phyloP scores from a whole-genome alignment of 495 filamentous ascomycete species.

The Hyaloscypha hepaticicola region DNA sequence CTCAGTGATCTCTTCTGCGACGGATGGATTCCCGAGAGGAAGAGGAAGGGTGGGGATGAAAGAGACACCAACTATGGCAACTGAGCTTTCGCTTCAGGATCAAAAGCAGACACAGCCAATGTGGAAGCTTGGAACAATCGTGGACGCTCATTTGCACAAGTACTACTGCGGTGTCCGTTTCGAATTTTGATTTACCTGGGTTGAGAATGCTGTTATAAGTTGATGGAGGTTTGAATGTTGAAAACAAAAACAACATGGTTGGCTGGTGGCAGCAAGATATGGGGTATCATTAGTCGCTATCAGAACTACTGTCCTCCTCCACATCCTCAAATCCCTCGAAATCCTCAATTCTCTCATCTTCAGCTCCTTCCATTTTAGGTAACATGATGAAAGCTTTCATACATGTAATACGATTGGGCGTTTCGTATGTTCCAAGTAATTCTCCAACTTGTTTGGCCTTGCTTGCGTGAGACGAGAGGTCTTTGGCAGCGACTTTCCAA shows the following conservation, averaged over 20 bases:
- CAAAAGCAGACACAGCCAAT: too few relatives aligned
- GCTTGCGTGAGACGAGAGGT: constrained; percentile 39
- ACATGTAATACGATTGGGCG: constrained; percentile 87
- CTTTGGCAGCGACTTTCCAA: constrained; percentile 57
- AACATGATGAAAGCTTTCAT: constrained; percentile 83
- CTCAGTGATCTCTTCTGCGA: too few relatives aligned
- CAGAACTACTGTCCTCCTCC: constrained; percentile 25
- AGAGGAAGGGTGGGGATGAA: too few relatives aligned
- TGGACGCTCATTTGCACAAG: too few relatives aligned
- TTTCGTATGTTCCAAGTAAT: constrained; percentile 77
- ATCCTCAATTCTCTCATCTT: constrained; percentile 31
- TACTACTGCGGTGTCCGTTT: too few relatives aligned
- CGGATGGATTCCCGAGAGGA: too few relatives aligned
- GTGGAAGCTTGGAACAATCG: too few relatives aligned
- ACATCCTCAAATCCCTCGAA: constrained; percentile 29
- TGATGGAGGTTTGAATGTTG: too few relatives aligned
- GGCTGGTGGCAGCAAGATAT: not conserved
- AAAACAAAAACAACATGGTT: not conserved
- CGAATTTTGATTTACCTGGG: too few relatives aligned
- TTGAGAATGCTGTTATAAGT: too few relatives aligned
- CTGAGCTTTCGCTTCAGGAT: too few relatives aligned
- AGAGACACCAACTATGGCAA: too few relatives aligned
- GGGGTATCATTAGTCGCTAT: constrained; percentile 38
- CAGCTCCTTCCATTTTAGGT: constrained; percentile 45
- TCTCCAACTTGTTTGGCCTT: constrained; percentile 60